Percentiles rank a stretch among this genome's conserved stretches.
Evolutionary conservation across 176 grass and related monocot genomes (phyloP).

Genomic region (Carex myosuroides): DNA sequence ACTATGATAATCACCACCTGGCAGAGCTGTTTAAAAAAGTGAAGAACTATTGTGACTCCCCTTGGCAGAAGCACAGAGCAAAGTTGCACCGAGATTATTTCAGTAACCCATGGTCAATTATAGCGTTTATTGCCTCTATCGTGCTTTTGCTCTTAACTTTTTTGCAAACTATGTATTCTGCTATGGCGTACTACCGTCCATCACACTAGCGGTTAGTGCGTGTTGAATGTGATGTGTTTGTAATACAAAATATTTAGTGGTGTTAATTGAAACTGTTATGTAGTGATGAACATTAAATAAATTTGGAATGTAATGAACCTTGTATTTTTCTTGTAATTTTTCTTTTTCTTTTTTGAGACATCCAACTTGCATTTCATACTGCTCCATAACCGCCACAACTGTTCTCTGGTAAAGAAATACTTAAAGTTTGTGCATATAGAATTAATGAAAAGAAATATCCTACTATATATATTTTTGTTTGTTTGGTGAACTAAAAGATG

Average conservation of each 20-base stretch:
- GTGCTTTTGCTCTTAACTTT: conserved; percentile 6
- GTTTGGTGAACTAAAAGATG: too few species aligned
- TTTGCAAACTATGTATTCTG: not conserved
- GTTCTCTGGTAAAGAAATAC: too few species aligned
- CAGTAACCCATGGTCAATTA: conserved; percentile 13
- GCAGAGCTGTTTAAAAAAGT: not conserved
- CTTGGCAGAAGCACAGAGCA: conserved; percentile 16
- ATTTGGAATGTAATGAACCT: not conserved
- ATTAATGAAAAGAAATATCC: too few species aligned
- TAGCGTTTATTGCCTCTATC: not conserved
- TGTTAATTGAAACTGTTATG: not conserved
- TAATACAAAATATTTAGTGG: not conserved
- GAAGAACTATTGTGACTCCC: conserved; percentile 22
- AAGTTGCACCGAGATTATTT: conserved; percentile 21
- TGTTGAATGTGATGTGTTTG: not conserved
- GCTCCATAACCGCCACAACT: too few species aligned
- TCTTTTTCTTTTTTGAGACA: not conserved
- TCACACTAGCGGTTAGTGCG: not conserved
- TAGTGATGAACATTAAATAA: not conserved
- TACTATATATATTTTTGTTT: too few species aligned
- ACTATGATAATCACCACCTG: conserved; percentile 16
- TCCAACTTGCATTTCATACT: not conserved
- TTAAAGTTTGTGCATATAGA: too few species aligned
- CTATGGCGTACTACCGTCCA: not conserved
- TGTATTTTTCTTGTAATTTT: not conserved